Evolutionary conservation across 2,329 filamentous ascomycete species (phyloP).

Genomic region (Sarocladium strictum): DNA sequence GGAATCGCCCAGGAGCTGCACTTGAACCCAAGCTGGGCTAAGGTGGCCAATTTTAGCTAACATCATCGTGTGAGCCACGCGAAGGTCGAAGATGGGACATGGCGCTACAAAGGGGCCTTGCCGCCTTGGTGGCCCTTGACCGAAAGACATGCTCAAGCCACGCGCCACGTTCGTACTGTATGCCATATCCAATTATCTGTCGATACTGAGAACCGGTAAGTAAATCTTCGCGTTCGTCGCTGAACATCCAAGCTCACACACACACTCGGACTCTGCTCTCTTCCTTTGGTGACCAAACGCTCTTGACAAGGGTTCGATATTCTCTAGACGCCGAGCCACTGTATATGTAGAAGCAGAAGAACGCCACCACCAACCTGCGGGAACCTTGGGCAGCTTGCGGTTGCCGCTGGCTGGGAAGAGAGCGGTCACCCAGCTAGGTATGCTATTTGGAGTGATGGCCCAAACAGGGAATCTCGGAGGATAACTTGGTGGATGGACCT

Average conservation of each 20-base stretch:
- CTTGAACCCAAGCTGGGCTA: too few relatives aligned
- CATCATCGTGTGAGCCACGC: too few relatives aligned
- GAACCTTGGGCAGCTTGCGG: slow-evolving; percentile 2
- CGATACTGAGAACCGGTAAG: background rate
- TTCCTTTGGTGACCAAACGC: too few relatives aligned
- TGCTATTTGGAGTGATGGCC: background rate
- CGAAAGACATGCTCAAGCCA: background rate
- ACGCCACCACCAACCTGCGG: slow-evolving; percentile 4
- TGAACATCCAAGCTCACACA: too few relatives aligned
- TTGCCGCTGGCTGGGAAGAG: background rate
- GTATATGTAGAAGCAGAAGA: too few relatives aligned
- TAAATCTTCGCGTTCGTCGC: too few relatives aligned
- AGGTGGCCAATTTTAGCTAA: too few relatives aligned
- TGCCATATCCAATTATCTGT: background rate
- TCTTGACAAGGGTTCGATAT: too few relatives aligned
- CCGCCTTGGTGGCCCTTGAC: background rate
- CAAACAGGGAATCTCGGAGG: slow-evolving; percentile 8
- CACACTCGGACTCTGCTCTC: too few relatives aligned
- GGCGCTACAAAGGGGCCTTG: slow-evolving; percentile 5
- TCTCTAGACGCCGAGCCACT: too few relatives aligned
- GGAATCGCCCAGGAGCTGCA: background rate
- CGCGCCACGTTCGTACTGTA: background rate
- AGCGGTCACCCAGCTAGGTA: background rate
- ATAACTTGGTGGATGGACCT: slow-evolving; percentile 6
- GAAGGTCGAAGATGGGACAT: background rate